Conservation (phyloP, 176 grass and related monocot species). For the Rhynchospora pubera region DNA sequence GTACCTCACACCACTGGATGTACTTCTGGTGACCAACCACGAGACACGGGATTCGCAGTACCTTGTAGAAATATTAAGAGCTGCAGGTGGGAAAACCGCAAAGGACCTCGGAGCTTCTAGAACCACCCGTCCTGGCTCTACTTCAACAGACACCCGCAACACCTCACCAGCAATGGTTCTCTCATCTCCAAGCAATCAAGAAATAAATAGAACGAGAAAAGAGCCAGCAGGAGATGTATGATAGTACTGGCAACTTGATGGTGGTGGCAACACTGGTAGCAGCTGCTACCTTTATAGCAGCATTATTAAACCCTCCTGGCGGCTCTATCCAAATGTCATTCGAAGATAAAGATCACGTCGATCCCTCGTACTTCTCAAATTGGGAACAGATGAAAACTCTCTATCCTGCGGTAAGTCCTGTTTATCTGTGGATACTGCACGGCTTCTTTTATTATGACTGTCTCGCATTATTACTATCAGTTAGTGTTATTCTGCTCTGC, state of each 20-base stretch:
- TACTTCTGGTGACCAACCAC: not conserved
- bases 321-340: not conserved
- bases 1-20: not conserved
- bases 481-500: not conserved
- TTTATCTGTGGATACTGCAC: not conserved
- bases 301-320: conserved; percentile 5
- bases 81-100: not conserved
- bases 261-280: not conserved
- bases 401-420: not conserved
- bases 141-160: not conserved
- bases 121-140: not conserved
- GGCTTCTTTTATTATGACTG: not conserved
- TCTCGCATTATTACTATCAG: not conserved
- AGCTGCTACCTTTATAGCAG: not conserved
- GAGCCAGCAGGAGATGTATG: not conserved
- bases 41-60: not conserved
- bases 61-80: not conserved
- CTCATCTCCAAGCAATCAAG: not conserved
- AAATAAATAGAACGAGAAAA: not conserved
- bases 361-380: too few species aligned
- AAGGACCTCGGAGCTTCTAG: not conserved
- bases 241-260: not conserved
- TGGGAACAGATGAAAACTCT: not conserved
- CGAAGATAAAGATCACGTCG: not conserved
- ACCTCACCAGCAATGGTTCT: not conserved